Evolutionary conservation across 2,329 filamentous ascomycete species (phyloP).

Genomic region (Monilinia fructicola): DNA sequence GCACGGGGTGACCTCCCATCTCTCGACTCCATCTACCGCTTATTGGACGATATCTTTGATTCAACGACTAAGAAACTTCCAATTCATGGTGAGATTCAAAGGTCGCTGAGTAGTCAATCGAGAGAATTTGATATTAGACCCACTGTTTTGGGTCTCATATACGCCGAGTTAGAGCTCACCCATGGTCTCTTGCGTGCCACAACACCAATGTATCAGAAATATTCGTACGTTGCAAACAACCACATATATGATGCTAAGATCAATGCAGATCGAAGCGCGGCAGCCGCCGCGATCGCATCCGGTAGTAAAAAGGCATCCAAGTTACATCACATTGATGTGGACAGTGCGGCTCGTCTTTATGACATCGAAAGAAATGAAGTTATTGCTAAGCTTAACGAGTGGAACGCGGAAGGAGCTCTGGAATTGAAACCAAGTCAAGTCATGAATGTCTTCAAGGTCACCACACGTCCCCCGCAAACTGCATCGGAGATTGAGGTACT

Average conservation of each 20-base stretch:
- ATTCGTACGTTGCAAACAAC: conserved; percentile 48
- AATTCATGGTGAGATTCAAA: conserved; percentile 48
- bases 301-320: conserved; percentile 46
- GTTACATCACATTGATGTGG: conserved; percentile 51
- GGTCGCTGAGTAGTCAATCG: conserved; percentile 48
- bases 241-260: conserved; percentile 40
- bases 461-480: conserved; percentile 48
- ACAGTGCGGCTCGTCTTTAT: conserved; percentile 40
- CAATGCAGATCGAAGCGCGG: conserved; percentile 43
- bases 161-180: conserved; percentile 60
- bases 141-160: conserved; percentile 53
- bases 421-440: conserved; percentile 54
- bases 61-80: conserved; percentile 39
- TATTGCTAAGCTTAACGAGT: conserved; percentile 54
- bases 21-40: conserved; percentile 46
- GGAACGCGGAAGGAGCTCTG: conserved; percentile 51
- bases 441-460: conserved; percentile 54
- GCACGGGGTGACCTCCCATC: conserved; percentile 60
- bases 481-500: conserved; percentile 47
- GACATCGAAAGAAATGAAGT: conserved; percentile 48
- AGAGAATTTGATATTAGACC: conserved; percentile 54
- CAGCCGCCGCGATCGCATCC: conserved; percentile 47
- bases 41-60: conserved; percentile 55
- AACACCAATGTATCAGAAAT: conserved; percentile 57
- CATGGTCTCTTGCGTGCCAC: conserved; percentile 56